These are phyloP conservation scores for Rhodosorus marinus DNA, from an alignment of 23 red algal genomes.

Conservation along the genomic window DNA sequence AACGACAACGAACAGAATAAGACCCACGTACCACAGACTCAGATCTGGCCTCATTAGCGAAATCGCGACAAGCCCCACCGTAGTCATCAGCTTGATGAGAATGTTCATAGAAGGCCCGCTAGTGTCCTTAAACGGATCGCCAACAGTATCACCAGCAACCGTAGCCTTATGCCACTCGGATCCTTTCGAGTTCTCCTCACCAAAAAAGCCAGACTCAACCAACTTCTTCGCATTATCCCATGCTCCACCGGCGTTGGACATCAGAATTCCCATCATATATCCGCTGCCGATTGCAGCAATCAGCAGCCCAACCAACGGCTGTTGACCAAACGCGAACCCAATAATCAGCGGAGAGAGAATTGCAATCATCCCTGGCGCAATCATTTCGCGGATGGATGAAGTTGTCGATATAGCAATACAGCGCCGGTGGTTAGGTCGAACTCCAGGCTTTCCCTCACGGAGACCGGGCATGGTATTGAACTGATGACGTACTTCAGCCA, in stretches of 20 bases:
- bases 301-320: conserved; percentile 23
- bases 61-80: conserved; percentile 22
- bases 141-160: conserved; percentile 35
- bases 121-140: conserved; percentile 50
- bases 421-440: conserved; percentile 19
- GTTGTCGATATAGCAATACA: not conserved
- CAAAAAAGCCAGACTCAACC: conserved; percentile 18
- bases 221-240: conserved; percentile 50
- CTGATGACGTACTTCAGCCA: conserved; percentile 65
- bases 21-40: conserved; percentile 8
- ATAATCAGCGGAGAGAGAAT: conserved; percentile 18
- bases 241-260: conserved; percentile 37
- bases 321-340: conserved; percentile 26
- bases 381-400: conserved; percentile 1
- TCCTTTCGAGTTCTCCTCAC: conserved; percentile 17
- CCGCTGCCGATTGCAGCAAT: conserved; percentile 24
- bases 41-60: conserved; percentile 29
- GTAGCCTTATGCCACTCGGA: conserved; percentile 32
- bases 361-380: conserved; percentile 8
- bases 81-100: conserved; percentile 25
- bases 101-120: conserved; percentile 28
- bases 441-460: not conserved
- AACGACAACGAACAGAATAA: conserved; percentile 14
- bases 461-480: not conserved
- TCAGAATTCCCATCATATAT: conserved; percentile 18